Percentiles rank a stretch among this genome's conserved stretches.
phyloP scores from a whole-genome alignment of 306 rosid genomes.

The Cicer arietinum region DNA sequence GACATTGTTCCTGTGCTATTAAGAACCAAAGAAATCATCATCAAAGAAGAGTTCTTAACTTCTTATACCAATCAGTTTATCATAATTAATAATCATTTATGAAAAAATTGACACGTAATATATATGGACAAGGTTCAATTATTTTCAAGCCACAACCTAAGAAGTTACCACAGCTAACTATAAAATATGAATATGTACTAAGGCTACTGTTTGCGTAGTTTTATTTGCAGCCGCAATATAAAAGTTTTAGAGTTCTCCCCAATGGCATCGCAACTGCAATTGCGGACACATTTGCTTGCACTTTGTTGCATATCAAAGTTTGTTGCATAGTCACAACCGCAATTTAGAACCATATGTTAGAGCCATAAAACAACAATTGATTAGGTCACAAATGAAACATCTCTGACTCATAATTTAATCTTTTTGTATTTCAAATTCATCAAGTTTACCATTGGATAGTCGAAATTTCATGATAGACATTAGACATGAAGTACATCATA shows the following conservation, averaged over 20 bases:
- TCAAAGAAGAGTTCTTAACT: neutral
- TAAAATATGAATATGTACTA: neutral
- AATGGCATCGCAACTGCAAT: no score
- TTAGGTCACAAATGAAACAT: neutral
- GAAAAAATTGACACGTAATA: slow-evolving; percentile 2
- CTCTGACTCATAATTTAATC: neutral
- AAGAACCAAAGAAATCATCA: slow-evolving; percentile 29
- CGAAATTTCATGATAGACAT: neutral
- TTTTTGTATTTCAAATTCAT: neutral
- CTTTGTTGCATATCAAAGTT: no score
- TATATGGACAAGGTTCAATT: neutral
- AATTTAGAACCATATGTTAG: neutral
- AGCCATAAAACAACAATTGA: slow-evolving; percentile 5
- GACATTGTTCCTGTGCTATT: slow-evolving; percentile 63
- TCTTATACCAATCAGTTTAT: neutral
- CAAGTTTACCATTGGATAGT: neutral
- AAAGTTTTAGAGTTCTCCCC: no score
- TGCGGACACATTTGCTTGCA: no score
- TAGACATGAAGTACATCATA: neutral
- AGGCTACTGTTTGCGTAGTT: neutral
- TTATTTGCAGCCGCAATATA: no score
- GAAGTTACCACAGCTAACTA: neutral
- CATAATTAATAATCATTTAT: neutral
- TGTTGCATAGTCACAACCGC: no score
- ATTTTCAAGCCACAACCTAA: neutral